These are phyloP conservation scores for Wallacemonas sp. DNA, from an alignment of 208 protist species.

Conservation along the genomic window DNA sequence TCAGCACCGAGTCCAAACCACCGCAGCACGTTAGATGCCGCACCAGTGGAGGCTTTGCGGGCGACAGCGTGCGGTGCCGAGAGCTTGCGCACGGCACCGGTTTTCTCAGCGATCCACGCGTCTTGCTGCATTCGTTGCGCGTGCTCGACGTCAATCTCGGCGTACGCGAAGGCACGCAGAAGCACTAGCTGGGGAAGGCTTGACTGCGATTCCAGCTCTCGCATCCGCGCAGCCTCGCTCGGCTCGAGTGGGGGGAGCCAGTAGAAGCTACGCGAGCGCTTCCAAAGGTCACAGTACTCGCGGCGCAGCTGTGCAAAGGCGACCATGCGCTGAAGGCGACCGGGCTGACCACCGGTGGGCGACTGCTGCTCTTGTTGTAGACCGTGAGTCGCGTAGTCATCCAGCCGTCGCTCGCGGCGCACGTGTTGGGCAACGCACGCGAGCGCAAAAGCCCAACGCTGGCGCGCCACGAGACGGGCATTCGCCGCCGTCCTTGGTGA, in stretches of 20 bases:
- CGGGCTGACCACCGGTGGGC: neutral
- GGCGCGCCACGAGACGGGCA: constrained; percentile 8
- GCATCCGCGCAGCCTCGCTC: constrained; percentile 35
- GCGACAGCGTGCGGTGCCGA: neutral
- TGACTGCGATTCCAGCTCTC: constrained; percentile 49
- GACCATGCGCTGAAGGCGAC: constrained; percentile 41
- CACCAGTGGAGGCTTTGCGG: neutral
- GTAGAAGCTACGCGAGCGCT: constrained; percentile 33
- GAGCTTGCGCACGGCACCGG: neutral
- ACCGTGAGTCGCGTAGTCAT: neutral
- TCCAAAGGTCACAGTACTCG: constrained; percentile 66
- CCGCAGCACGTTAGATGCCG: constrained; percentile 5
- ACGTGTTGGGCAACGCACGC: constrained; percentile 31
- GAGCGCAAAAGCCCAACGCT: constrained; percentile 44
- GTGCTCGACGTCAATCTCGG: constrained; percentile 54
- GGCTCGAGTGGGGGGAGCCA: constrained; percentile 67
- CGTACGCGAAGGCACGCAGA: constrained; percentile 65
- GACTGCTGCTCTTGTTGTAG: constrained; percentile 10
- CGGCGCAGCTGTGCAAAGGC: constrained; percentile 52
- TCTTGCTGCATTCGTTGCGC: constrained; percentile 35
- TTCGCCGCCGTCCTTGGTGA: neutral
- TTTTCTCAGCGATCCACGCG: constrained; percentile 31
- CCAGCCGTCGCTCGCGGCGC: neutral
- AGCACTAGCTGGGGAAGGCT: constrained; percentile 72
- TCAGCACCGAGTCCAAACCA: constrained; percentile 15